A percentile compares a stretch with the other conserved stretches of the same genome.
phyloP scores from a whole-genome alignment of 257 asterid genomes.

The Apocynum venetum region DNA sequence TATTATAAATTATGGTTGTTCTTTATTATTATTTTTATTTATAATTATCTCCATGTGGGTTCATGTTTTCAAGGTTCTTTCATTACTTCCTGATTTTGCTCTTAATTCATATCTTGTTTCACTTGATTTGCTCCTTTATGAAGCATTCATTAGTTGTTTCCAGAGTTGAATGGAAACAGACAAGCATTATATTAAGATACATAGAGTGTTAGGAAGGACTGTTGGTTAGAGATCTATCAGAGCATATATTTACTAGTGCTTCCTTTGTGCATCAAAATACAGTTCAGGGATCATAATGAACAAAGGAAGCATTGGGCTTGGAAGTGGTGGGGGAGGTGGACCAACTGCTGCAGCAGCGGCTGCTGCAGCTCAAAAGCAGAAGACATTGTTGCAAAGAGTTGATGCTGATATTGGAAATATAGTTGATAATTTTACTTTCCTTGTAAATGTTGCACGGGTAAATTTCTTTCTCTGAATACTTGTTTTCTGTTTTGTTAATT shows the following conservation, averaged over 20 bases:
- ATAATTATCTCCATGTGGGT: background rate
- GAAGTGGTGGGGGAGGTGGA: conserved; percentile 54
- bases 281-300: conserved; percentile 38
- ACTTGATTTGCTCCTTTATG: background rate
- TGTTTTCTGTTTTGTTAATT: background rate
- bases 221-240: background rate
- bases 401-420: conserved; percentile 76
- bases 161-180: background rate
- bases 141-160: background rate
- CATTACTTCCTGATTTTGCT: background rate
- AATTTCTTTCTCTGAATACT: conserved; percentile 1
- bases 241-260: background rate
- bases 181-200: background rate
- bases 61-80: background rate
- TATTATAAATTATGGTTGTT: background rate
- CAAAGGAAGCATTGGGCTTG: conserved; percentile 50
- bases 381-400: conserved; percentile 68
- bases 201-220: background rate
- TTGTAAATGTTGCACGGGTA: conserved; percentile 84
- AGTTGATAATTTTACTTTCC: conserved; percentile 71
- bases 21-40: background rate
- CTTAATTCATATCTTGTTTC: background rate
- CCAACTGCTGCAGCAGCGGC: conserved; percentile 67
- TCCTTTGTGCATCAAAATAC: background rate
- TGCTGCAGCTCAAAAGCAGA: conserved; percentile 86